Evolutionary conservation across 1,284 basidiomycete species (phyloP), one percentile per base, ranked within the genome.

Genomic region (Heliocybe sulcata): DNA sequence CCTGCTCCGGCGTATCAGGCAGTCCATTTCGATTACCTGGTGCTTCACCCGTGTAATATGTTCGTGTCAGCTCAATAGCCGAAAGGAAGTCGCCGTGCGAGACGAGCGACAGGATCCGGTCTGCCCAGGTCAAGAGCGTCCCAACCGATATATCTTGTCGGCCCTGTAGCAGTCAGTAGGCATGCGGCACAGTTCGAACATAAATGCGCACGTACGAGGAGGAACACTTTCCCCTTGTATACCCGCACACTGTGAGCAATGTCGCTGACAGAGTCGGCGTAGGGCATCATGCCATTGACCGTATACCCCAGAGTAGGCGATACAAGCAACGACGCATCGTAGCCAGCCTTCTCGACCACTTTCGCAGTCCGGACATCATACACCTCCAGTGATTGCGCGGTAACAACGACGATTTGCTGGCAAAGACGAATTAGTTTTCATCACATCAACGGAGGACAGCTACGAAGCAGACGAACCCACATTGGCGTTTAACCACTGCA

Each of bases 71-170:
- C 52, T 94, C 87, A 60, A 99, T 97, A 1, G 97, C 96, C 47
- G 80, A 83, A 16, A 99, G 75, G 67, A 98, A 95, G 64, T 98
- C 88, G 27, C 94, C 94, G 3, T 80, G 76, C 64, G 93, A 81
- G 25, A 98, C 95, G 53, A 88, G 83, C 2, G 84, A 77, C 27
- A 98, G 74, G 22, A 99, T 86, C 22, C 90, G 85, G 67, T 99
- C 95, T 10, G 96, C 94, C 97, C 97, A 99, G 0, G 94, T 93
- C 47, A 96, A 75, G 23, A 98, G 75, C 0, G 90, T 92, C 26
- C 94, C 97, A 0, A 91, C 92, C 65, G 84, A 80, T 1, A 98
- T 63, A 56, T 85, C 84, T 56, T 83, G 77, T 55, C 79, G 78
- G 48, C 80, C 79, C 90, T 92, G 59, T 16, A 45, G 22, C 19